Base-by-base conservation (phyloP, 345 rosid species). In the Brassica carinata region DNA sequence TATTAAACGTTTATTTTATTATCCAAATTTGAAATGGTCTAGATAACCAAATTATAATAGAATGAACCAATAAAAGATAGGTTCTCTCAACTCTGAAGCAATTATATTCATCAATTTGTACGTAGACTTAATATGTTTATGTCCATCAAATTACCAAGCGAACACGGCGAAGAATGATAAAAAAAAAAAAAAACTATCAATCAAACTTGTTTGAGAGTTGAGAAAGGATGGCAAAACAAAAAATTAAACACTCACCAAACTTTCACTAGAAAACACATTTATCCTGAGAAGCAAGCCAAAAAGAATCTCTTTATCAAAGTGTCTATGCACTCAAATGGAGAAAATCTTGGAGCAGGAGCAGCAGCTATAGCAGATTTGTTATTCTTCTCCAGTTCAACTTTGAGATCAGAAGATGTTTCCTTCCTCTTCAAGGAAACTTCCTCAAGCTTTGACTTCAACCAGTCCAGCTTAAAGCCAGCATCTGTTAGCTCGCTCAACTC, bases 201-300 rank as follows among this genome's bases (percentile, higher is more conserved):
- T 34, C 14, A 65, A 15, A 65, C 48, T 34, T 64, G 40, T 64
- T 64, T 64, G 19, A 61, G 30, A 65, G 26, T 23, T 1, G 26
- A 65, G 18, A n/a, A 51, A 36, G 23, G 29, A 66, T 34, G n/a
- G 4, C 29, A 59, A 57, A 45, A 69, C 58, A 23, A 45, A 8
- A 33, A 45, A 27, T 3, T 2, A 29, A 8, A 30, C 40, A 55
- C 73, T 26, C 59, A 15, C 72, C 19, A 45, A 7, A 26, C 33
- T 13, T 48, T 40, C 33, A 68, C 58, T 43, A 68, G 11, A 26
- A 69, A 70, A 51, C 73, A 15, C 7, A 53, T 62, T 48, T 57
- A 71, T 4, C 18, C 33, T 71, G 65, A 33, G 64, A 71, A 71
- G 75, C 75, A 71, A 71, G 48, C 59, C 48, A 71, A 55, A 71